A percentile compares a stretch with the other conserved stretches of the same genome.
Evolutionary conservation across 1,284 basidiomycete genomes (phyloP).

Genomic region (Ganoderma boninense): DNA sequence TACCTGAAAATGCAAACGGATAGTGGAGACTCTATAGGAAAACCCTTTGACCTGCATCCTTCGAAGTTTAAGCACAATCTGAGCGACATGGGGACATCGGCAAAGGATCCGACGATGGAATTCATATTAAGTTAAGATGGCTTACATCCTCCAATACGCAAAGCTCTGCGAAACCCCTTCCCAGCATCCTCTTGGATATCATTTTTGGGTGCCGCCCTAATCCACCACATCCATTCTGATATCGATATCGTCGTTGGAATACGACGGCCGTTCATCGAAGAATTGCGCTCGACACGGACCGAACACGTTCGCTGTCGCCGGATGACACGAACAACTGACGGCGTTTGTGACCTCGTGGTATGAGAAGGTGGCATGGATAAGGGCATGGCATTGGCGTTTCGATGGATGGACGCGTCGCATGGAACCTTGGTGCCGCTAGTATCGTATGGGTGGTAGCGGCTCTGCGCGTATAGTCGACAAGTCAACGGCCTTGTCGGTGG

Average conservation of each 20-base stretch:
- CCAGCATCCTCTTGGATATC: no score
- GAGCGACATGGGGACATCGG: background rate
- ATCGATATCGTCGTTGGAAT: background rate
- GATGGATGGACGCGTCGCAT: background rate
- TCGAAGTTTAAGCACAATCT: background rate
- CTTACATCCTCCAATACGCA: background rate
- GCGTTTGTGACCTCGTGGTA: background rate
- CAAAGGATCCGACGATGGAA: background rate
- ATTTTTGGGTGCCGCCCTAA: background rate
- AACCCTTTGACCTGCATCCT: background rate
- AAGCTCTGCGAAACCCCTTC: background rate
- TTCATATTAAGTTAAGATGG: background rate
- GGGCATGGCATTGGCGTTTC: background rate
- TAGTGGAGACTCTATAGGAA: background rate
- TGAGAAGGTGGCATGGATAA: background rate
- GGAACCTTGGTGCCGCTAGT: constrained; percentile 48
- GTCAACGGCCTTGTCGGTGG: constrained; percentile 83
- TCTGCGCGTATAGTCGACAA: constrained; percentile 86
- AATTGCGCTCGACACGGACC: background rate
- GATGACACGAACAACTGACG: background rate
- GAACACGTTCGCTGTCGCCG: background rate
- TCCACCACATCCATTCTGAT: background rate
- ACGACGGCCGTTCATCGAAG: background rate
- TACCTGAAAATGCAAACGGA: background rate
- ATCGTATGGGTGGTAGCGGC: constrained; percentile 83